Conservation (phyloP, 2,329 filamentous ascomycete genomes). For the Colletotrichum sp. region DNA sequence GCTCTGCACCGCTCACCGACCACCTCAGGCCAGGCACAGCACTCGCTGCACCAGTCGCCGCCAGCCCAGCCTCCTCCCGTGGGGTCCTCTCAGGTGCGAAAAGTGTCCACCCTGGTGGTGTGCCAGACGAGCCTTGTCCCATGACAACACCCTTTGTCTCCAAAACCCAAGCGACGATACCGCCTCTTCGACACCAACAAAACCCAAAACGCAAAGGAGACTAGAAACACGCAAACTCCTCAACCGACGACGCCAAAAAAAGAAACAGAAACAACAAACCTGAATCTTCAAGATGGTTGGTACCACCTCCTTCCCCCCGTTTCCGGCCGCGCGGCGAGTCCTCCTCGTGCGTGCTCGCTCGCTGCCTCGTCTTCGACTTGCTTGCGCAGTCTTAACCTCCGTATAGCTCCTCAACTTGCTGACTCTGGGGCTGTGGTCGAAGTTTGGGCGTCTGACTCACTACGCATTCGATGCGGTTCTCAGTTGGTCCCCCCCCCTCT, state of each 20-base stretch:
- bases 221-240: neutral
- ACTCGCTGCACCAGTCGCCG: neutral
- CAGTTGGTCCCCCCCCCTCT: slow-evolving; percentile 60
- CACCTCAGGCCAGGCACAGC: neutral
- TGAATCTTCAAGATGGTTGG: slow-evolving; percentile 15
- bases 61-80: neutral
- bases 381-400: slow-evolving; percentile 46
- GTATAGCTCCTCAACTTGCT: slow-evolving; percentile 69
- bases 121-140: slow-evolving; percentile 1
- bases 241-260: neutral
- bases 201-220: neutral
- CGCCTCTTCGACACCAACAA: neutral
- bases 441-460: slow-evolving; percentile 93
- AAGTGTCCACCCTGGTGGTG: neutral
- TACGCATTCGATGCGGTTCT: slow-evolving; percentile 97
- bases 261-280: neutral
- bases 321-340: slow-evolving; percentile 10
- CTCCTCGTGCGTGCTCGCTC: slow-evolving; percentile 2
- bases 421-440: slow-evolving; percentile 71
- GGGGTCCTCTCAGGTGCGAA: neutral
- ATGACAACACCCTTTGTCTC: slow-evolving; percentile 11
- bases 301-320: neutral
- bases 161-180: neutral
- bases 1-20: neutral
- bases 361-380: neutral